phyloP scores from a whole-genome alignment of 176 grass and related monocot genomes.

The Rhynchospora tenuis region DNA sequence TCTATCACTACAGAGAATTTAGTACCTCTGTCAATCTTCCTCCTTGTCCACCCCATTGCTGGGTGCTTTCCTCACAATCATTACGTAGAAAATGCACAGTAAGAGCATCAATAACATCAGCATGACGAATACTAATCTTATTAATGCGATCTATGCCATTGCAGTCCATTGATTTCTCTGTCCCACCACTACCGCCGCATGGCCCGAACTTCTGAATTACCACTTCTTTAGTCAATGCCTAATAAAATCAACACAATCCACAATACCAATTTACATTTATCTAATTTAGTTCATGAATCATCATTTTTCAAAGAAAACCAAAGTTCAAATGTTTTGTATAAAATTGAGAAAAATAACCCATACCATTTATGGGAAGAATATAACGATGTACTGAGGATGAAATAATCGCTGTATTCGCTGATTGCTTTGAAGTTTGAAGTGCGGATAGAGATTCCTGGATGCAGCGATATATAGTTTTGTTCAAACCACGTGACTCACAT shows the following conservation, averaged over 20 bases:
- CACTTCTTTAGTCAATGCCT: background rate
- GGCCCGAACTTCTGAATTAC: conserved; percentile 1
- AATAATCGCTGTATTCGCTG: too few relatives aligned
- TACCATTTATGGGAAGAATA: too few relatives aligned
- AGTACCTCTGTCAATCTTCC: conserved; percentile 38
- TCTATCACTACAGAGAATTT: too few relatives aligned
- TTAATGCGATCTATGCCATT: conserved; percentile 29
- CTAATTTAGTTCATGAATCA: background rate
- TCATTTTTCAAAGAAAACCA: background rate
- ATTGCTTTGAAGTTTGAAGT: too few relatives aligned
- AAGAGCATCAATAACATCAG: conserved; percentile 32
- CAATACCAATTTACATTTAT: background rate
- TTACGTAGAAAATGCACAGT: conserved; percentile 29
- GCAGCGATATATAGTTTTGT: too few relatives aligned
- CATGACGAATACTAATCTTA: conserved; percentile 37
- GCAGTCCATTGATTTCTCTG: conserved; percentile 33
- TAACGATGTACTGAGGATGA: too few relatives aligned
- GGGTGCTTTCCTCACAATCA: conserved; percentile 33
- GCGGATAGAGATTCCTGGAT: too few relatives aligned
- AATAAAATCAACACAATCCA: background rate
- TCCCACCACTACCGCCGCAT: conserved; percentile 34
- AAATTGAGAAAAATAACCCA: too few relatives aligned
- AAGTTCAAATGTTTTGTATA: too few relatives aligned
- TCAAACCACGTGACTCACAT: too few relatives aligned
- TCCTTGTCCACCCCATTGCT: conserved; percentile 37